Evolutionary conservation across 2,329 filamentous ascomycete species (phyloP), one percentile per base, ranked within the genome.

Genomic region (Ophiostoma angusticollis): DNA sequence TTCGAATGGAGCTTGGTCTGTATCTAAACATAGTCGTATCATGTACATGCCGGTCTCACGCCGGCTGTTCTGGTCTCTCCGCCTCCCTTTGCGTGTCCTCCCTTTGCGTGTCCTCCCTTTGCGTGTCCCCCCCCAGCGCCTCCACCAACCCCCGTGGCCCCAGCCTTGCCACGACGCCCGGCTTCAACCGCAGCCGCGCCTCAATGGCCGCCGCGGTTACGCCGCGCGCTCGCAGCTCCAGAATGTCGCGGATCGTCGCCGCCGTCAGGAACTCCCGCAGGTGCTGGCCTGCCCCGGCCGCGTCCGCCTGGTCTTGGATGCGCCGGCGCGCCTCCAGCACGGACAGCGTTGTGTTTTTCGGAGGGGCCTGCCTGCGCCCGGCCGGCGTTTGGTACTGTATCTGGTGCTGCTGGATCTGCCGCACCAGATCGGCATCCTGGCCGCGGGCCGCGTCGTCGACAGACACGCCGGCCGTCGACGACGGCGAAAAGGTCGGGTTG

Each of bases 401-500:
- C 6, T 39, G 30, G 9, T 41, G 31, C 27, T 34, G 35, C 35
- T 31, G 34, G 9, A 43, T 43, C 22, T 11, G 49, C 37, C 33
- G 41, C 32, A 24, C 46, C 35, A 38, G 42, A 49, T 51, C 43
- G 29, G 44, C 24, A 39, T 46, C 23, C 42, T 35, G 25, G 5
- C 35, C 39, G n/a, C 23, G 23, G 14, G 32, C 31, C 4, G 34
- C 33, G n/a, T 14, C 30, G 14, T 23, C 22, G 29, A 19, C 34
- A 13, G 25, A 17, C 13, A 24, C 21, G 35, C 27, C 41, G 7
- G 60, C 67, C 2, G 58, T 68, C 7, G 69, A 73, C 2, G 68
- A 70, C 18, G 65, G 58, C 6, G 69, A 73, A 33, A 61, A 65
- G 5, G 66, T 71, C 22, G 70, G 69, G 45, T 67, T 69, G 5